Evolutionary conservation across 1,139 yeast species (phyloP).

Genomic region (Candida sp.): DNA sequence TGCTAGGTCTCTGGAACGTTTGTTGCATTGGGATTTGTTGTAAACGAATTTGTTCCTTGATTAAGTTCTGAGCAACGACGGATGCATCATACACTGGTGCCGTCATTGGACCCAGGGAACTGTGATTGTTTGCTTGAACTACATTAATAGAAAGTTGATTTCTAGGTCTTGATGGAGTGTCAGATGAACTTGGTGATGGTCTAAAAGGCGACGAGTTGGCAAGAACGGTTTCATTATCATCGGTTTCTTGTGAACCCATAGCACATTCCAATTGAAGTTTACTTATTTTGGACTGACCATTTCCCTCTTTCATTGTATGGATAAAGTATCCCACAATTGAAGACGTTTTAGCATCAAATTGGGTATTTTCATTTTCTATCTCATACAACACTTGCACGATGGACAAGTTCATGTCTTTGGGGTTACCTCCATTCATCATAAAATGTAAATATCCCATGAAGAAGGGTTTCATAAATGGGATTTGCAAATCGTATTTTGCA

Average conservation of each 20-base stretch:
- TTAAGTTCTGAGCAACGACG: slow-evolving; percentile 1
- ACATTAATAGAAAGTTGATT: slow-evolving; percentile 11
- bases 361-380: slow-evolving; percentile 7
- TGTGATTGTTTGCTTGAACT: slow-evolving; percentile 7
- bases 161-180: slow-evolving; percentile 11
- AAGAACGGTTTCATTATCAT: slow-evolving; percentile 40
- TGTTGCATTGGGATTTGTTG: slow-evolving; percentile 5
- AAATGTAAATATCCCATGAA: slow-evolving; percentile 39
- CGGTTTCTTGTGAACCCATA: slow-evolving; percentile 11
- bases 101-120: slow-evolving; percentile 27
- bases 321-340: slow-evolving; percentile 23
- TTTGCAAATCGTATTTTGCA: slow-evolving; percentile 22
- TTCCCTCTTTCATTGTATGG: slow-evolving; percentile 20
- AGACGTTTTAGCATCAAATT: slow-evolving; percentile 13
- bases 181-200: slow-evolving; percentile 11
- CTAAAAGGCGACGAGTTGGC: slow-evolving; percentile 39
- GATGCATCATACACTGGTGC: slow-evolving; percentile 33
- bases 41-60: slow-evolving; percentile 3
- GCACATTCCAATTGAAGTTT: not conserved
- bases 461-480: slow-evolving; percentile 39
- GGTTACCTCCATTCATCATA: slow-evolving; percentile 26
- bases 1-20: not conserved
- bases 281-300: not conserved
- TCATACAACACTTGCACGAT: slow-evolving; percentile 31
- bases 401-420: slow-evolving; percentile 17